Base-by-base conservation (phyloP, 2,329 filamentous ascomycete genomes). In the Lomentospora prolificans region DNA sequence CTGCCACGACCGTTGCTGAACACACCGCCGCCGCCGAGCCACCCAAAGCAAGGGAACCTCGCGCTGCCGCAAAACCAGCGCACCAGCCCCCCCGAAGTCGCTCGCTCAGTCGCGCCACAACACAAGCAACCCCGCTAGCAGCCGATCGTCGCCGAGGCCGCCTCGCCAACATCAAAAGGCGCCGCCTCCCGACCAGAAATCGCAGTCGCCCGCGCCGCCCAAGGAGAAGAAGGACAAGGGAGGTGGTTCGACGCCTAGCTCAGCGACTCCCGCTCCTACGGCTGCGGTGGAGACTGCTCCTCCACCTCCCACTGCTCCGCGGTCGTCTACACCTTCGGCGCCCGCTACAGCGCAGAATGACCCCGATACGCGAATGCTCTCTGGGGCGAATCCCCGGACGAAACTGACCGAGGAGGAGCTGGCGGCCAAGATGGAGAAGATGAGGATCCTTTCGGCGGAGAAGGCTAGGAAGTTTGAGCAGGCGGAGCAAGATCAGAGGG, bases 331-430 rank as follows among this genome's bases (percentile, higher is more conserved):
- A 28, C 48, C 17, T 17, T 36, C 12, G 48, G 25, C 48, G n/a
- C n/a, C 9, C 19, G 12, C 52, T 9, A n/a, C 27, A 6, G 30
- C 30, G 6, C 41, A 46, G 19, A 19, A 19, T 24, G 53, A 48
- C 22, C 66, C 68, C 4, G 67, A 72, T 48, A 63, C 69, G 7
- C 79, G 80, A 8, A 64, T 78, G 8, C 69, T 71, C 55, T 82
- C 79, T 1, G 80, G 80, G 57, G 76, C 74, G 10, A 82, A 82
- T 67, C 80, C 80, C 24, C 78, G 80, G 9, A 76, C 76, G 24
- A 84, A 84, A 67, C 74, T 82, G 27, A 83, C 80, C 0, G 80
- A 85, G 0, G 68, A 70, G 1, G 78, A 85, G 66, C 74, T 85
- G 3, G 72, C 78, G 0, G 75, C 71, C 58, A 82, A 82, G 64